phyloP scores from a whole-genome alignment of 148 eudicot species.

The Linanthus parryae region DNA sequence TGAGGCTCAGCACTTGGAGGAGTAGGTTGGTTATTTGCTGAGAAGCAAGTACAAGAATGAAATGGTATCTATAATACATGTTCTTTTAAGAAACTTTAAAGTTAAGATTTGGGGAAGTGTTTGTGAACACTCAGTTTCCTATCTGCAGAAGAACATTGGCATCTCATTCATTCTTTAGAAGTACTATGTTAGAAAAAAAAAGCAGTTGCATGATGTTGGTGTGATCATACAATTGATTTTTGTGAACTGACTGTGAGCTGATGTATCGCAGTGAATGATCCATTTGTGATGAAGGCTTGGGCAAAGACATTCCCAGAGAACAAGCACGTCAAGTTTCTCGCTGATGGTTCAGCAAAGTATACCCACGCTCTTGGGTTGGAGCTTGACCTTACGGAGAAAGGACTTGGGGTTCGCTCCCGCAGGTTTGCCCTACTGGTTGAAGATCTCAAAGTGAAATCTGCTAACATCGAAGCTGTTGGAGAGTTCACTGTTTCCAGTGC shows the following conservation, averaged over 20 bases:
- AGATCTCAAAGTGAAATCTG: slow-evolving; percentile 20
- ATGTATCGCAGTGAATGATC: slow-evolving; percentile 19
- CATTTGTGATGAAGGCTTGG: slow-evolving; percentile 29
- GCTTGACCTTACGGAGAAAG: slow-evolving; percentile 27
- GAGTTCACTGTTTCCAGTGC: slow-evolving; percentile 22
- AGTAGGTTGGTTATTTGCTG: too few relatives aligned
- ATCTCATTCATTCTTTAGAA: too few relatives aligned
- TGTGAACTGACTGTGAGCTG: background rate
- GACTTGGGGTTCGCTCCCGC: slow-evolving; percentile 18
- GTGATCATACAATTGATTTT: background rate
- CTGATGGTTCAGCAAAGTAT: slow-evolving; percentile 24
- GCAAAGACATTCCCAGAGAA: slow-evolving; percentile 17
- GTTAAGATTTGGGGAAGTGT: too few relatives aligned
- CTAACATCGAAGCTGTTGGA: slow-evolving; percentile 20
- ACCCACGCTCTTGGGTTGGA: slow-evolving; percentile 24
- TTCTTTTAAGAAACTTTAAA: too few relatives aligned
- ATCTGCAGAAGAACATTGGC: too few relatives aligned
- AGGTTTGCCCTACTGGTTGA: slow-evolving; percentile 28
- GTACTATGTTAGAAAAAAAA: too few relatives aligned
- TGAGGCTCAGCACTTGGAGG: too few relatives aligned
- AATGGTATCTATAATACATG: too few relatives aligned
- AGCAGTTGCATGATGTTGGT: background rate
- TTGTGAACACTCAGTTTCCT: too few relatives aligned
- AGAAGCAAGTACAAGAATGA: too few relatives aligned
- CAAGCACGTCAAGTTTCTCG: slow-evolving; percentile 26